Percentiles rank a stretch among this genome's conserved stretches.
These are phyloP conservation scores for Podospora bellae-mahoneyi DNA, from an alignment of 495 filamentous ascomycete genomes.

Conservation along the genomic window DNA sequence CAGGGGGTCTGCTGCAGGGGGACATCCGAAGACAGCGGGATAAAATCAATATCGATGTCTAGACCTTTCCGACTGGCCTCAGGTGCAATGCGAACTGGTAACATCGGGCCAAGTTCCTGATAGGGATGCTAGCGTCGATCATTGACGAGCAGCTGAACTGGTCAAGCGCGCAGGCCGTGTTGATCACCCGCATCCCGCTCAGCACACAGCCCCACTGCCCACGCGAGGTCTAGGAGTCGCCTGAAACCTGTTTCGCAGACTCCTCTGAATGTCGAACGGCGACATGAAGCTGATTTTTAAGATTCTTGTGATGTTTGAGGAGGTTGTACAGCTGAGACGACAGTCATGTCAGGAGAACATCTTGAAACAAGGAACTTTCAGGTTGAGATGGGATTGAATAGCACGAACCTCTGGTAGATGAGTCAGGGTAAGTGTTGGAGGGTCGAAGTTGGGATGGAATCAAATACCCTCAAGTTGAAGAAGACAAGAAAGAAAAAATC, in stretches of 20 bases:
- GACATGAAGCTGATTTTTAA: neutral
- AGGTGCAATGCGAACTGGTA: neutral
- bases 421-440: neutral
- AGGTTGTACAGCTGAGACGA: neutral
- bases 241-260: neutral
- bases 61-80: neutral
- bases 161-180: no score
- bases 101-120: neutral
- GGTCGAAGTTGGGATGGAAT: no score
- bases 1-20: neutral
- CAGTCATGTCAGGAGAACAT: neutral
- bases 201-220: neutral
- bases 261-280: neutral
- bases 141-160: constrained; percentile 1
- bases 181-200: neutral
- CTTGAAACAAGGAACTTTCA: neutral
- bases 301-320: neutral
- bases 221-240: neutral
- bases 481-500: neutral
- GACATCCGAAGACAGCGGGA: neutral
- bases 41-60: constrained; percentile 1
- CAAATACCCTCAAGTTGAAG: neutral
- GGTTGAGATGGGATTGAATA: neutral
- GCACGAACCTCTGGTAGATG: neutral
- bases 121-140: constrained; percentile 3